phyloP scores from a whole-genome alignment of 2,329 filamentous ascomycete species.

The Fusarium piperis region DNA sequence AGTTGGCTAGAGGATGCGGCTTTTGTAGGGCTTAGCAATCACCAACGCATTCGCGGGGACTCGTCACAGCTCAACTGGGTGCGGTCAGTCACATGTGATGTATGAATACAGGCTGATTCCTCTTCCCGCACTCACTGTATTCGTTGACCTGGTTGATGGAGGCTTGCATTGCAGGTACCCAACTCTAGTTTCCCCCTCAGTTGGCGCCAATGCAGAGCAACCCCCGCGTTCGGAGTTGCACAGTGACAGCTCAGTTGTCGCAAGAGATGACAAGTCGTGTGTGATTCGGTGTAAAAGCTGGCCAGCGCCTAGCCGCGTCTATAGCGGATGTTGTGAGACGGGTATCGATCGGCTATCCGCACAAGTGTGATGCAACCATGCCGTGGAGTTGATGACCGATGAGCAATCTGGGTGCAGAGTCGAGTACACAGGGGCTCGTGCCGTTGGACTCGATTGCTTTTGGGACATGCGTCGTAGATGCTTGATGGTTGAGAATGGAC shows the following conservation, averaged over 20 bases:
- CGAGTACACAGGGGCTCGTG: neutral
- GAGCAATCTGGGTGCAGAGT: neutral
- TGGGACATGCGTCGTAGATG: neutral
- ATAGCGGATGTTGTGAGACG: slow-evolving; percentile 4
- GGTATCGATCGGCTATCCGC: neutral
- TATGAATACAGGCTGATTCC: neutral
- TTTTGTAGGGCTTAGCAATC: neutral
- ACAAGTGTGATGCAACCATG: neutral
- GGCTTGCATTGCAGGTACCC: neutral
- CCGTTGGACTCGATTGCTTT: neutral
- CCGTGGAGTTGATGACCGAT: neutral
- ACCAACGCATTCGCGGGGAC: neutral
- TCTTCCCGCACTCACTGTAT: neutral
- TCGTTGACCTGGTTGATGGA: neutral
- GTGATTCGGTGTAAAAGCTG: neutral
- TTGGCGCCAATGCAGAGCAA: neutral
- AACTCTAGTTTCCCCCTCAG: slow-evolving; percentile 4
- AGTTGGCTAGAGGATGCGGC: neutral
- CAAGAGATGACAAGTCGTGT: neutral
- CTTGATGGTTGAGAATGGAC: neutral
- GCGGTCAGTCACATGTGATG: slow-evolving; percentile 11
- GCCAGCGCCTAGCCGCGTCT: slow-evolving; percentile 7
- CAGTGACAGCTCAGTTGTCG: neutral
- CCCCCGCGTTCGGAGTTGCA: neutral
- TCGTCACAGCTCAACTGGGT: neutral